These are phyloP conservation scores for Xylaria cubensis DNA, from an alignment of 495 filamentous ascomycete genomes.

Conservation along the genomic window DNA sequence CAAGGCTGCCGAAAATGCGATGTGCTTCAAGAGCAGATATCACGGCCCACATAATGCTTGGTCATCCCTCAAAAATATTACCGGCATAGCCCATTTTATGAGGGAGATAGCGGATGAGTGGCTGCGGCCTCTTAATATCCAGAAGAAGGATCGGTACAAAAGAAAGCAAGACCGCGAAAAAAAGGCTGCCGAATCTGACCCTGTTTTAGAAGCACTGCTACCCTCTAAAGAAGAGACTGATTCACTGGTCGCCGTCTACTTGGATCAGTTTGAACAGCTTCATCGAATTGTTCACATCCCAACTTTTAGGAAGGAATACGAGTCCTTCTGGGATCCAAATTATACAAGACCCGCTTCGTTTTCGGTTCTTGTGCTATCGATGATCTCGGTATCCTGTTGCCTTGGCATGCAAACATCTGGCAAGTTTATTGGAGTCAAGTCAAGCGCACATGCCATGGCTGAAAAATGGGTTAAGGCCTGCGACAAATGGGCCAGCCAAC, in stretches of 20 bases:
- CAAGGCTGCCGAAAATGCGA: conserved; percentile 39
- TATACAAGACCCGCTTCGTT: conserved; percentile 51
- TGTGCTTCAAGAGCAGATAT: conserved; percentile 54
- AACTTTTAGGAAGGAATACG: conserved; percentile 53
- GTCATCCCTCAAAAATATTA: conserved; percentile 46
- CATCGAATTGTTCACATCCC: conserved; percentile 66
- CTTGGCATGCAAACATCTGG: conserved; percentile 64
- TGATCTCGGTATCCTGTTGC: conserved; percentile 55
- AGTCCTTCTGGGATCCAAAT: conserved; percentile 48
- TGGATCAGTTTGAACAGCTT: conserved; percentile 53
- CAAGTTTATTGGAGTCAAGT: conserved; percentile 43
- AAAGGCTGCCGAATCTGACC: conserved; percentile 35
- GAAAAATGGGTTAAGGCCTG: conserved; percentile 43
- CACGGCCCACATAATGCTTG: conserved; percentile 57
- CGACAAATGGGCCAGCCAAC: conserved; percentile 39
- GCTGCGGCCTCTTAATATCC: conserved; percentile 43
- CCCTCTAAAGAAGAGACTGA: conserved; percentile 57
- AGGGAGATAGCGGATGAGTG: conserved; percentile 44
- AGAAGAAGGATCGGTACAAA: conserved; percentile 42
- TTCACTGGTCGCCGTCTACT: conserved; percentile 52
- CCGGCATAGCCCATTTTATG: conserved; percentile 48
- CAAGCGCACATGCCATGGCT: conserved; percentile 38
- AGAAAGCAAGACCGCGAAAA: conserved; percentile 46
- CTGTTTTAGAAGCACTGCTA: conserved; percentile 44
- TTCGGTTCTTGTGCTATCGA: conserved; percentile 50